phyloP scores from a whole-genome alignment of 2,329 filamentous ascomycete genomes.

The Cercospora sp. region DNA sequence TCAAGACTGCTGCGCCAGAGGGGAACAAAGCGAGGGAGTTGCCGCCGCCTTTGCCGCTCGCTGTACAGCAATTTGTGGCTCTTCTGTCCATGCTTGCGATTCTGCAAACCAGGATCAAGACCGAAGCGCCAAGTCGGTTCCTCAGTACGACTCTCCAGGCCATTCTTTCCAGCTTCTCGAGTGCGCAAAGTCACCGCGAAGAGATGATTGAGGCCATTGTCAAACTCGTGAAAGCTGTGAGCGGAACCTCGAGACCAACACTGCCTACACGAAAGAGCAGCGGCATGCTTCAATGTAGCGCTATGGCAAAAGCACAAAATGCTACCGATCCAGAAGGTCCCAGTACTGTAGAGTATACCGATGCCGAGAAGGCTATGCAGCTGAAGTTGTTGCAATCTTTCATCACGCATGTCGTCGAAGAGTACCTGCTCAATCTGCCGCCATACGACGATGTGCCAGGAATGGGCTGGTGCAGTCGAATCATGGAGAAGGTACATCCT shows the following conservation, averaged over 20 bases:
- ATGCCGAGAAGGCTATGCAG: constrained; percentile 62
- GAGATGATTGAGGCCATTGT: constrained; percentile 70
- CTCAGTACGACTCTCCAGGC: constrained; percentile 74
- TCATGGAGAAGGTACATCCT: constrained; percentile 69
- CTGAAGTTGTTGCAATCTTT: constrained; percentile 70
- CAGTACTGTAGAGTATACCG: constrained; percentile 42
- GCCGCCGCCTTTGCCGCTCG: constrained; percentile 41
- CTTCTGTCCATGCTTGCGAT: constrained; percentile 71
- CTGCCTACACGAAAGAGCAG: constrained; percentile 59
- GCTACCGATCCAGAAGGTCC: constrained; percentile 60
- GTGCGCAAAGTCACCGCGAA: constrained; percentile 55
- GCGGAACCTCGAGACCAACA: constrained; percentile 66
- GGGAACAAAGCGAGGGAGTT: constrained; percentile 34
- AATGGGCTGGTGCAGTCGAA: constrained; percentile 53
- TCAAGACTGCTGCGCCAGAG: constrained; percentile 31
- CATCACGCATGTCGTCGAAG: constrained; percentile 73
- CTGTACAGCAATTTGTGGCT: constrained; percentile 62
- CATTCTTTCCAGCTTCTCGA: constrained; percentile 65
- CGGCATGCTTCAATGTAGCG: constrained; percentile 30
- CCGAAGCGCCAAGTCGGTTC: constrained; percentile 75
- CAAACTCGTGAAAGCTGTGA: constrained; percentile 68
- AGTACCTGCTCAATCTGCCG: constrained; percentile 62
- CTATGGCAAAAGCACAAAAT: constrained; percentile 30
- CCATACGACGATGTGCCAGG: constrained; percentile 50
- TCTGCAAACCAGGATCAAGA: constrained; percentile 71